These are phyloP conservation scores for Helicocarpus griseus DNA, from an alignment of 2,329 filamentous ascomycete genomes.

Conservation along the genomic window DNA sequence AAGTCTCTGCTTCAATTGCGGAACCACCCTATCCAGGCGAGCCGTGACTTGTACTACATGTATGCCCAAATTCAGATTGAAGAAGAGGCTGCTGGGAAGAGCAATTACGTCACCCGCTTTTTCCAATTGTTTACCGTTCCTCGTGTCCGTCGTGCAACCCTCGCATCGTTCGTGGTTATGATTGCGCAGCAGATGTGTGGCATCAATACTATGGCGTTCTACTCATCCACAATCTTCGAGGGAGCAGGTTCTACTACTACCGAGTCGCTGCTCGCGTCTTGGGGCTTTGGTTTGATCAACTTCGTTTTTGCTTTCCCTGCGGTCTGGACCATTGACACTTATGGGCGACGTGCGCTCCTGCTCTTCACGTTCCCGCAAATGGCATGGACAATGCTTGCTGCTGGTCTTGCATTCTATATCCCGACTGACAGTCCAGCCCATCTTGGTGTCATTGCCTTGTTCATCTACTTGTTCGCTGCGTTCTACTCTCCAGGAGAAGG, in stretches of 20 bases:
- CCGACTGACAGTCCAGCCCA: slow-evolving; percentile 32
- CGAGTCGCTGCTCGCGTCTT: slow-evolving; percentile 52
- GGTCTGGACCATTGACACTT: slow-evolving; percentile 58
- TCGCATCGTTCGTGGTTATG: slow-evolving; percentile 73
- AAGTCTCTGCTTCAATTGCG: slow-evolving; percentile 47
- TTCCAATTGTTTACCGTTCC: slow-evolving; percentile 41
- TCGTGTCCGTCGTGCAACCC: slow-evolving; percentile 50
- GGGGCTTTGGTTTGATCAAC: slow-evolving; percentile 57
- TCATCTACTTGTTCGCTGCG: slow-evolving; percentile 55
- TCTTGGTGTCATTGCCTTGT: slow-evolving; percentile 48
- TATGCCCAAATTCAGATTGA: slow-evolving; percentile 43
- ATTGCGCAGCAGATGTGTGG: slow-evolving; percentile 64
- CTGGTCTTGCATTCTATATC: slow-evolving; percentile 51
- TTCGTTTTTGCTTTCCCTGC: slow-evolving; percentile 57
- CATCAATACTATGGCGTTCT: slow-evolving; percentile 68
- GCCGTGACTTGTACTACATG: slow-evolving; percentile 54
- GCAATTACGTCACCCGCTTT: slow-evolving; percentile 54
- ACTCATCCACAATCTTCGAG: slow-evolving; percentile 50
- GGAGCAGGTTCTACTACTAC: slow-evolving; percentile 48
- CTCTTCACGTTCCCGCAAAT: slow-evolving; percentile 60
- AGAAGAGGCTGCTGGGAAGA: slow-evolving; percentile 30
- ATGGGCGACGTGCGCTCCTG: slow-evolving; percentile 52
- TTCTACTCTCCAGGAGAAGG: slow-evolving; percentile 59
- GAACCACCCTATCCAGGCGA: slow-evolving; percentile 51
- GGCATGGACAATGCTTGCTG: slow-evolving; percentile 56